phyloP scores from a whole-genome alignment of 1,284 basidiomycete genomes.

The Apiotrichum domesticum region DNA sequence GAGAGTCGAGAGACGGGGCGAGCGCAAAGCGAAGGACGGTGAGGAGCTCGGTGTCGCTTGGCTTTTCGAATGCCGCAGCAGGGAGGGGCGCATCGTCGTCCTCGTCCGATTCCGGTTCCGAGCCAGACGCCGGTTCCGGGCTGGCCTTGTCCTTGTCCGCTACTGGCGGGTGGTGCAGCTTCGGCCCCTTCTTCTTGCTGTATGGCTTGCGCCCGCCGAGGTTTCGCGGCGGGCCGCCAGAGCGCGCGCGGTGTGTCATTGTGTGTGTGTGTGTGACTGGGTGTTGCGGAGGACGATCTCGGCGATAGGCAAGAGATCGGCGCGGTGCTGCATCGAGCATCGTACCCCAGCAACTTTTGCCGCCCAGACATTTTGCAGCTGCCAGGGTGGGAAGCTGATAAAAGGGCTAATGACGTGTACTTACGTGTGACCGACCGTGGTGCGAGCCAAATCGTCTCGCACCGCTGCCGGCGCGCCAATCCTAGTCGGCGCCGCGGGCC shows the following conservation, averaged over 20 bases:
- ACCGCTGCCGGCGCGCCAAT: too few species aligned
- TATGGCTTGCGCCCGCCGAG: background rate
- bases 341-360: too few species aligned
- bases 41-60: constrained; percentile 35
- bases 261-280: background rate
- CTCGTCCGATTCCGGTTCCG: background rate
- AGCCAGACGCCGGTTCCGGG: background rate
- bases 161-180: constrained; percentile 28
- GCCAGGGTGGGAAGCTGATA: too few species aligned
- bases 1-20: constrained; percentile 19
- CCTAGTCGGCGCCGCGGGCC: too few species aligned
- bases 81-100: background rate
- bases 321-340: too few species aligned
- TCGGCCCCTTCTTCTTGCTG: constrained; percentile 7
- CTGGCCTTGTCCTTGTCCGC: background rate
- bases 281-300: too few species aligned
- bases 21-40: constrained; percentile 28
- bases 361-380: too few species aligned
- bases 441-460: too few species aligned
- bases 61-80: constrained; percentile 15
- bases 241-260: constrained; percentile 40
- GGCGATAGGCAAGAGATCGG: too few species aligned
- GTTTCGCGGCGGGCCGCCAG: constrained; percentile 23
- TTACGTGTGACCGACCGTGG: too few species aligned
- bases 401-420: too few species aligned